These are phyloP conservation scores for Claviceps africana DNA, from an alignment of 2,329 filamentous ascomycete genomes.

Conservation along the genomic window DNA sequence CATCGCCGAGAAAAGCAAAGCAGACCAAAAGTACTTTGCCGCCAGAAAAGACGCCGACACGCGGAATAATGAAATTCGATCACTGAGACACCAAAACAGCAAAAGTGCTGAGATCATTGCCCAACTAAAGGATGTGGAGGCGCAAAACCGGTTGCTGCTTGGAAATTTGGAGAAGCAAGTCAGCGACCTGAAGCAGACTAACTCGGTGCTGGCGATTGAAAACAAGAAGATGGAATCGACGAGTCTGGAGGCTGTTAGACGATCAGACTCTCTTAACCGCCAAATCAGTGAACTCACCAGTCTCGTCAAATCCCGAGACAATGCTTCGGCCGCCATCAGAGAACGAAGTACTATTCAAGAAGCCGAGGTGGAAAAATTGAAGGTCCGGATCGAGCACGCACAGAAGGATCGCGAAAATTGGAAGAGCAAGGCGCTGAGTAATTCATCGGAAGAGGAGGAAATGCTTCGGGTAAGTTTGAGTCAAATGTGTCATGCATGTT, in stretches of 20 bases:
- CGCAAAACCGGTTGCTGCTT: conserved; percentile 58
- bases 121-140: conserved; percentile 81
- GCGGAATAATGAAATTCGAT: conserved; percentile 64
- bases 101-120: conserved; percentile 91
- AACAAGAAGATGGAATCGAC: conserved; percentile 63
- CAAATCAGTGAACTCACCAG: conserved; percentile 67
- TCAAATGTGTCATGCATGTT: no score
- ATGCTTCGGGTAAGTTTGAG: conserved; percentile 64
- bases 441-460: conserved; percentile 70
- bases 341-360: conserved; percentile 50
- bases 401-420: conserved; percentile 75
- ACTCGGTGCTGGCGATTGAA: conserved; percentile 56
- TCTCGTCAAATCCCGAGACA: conserved; percentile 62
- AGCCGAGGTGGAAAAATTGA: conserved; percentile 66
- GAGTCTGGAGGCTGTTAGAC: conserved; percentile 53
- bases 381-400: conserved; percentile 60
- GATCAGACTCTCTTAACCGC: conserved; percentile 56
- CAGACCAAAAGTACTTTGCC: conserved; percentile 95
- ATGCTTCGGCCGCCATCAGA: conserved; percentile 33
- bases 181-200: conserved; percentile 65
- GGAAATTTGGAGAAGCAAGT: conserved; percentile 85
- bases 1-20: conserved; percentile 82
- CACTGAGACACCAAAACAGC: conserved; percentile 65
- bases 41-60: conserved; percentile 89
- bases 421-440: conserved; percentile 70